Evolutionary conservation across 495 filamentous ascomycete genomes (phyloP).

Genomic region (Stereocaulon alpinum): DNA sequence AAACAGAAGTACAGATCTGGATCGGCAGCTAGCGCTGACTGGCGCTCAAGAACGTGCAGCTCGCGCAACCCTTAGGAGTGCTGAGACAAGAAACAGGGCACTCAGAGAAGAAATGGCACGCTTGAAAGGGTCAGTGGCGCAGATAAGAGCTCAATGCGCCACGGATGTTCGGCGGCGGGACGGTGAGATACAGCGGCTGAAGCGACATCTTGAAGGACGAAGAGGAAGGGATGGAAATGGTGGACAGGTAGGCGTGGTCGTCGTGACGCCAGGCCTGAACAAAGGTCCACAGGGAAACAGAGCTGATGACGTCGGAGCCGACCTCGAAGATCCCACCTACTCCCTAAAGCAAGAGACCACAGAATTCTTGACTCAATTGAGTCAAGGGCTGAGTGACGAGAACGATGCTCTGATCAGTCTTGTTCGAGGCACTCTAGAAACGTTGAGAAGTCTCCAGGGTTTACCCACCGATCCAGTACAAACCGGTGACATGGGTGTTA

Average conservation of each 20-base stretch:
- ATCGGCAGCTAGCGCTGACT: constrained; percentile 62
- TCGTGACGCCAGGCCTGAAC: constrained; percentile 42
- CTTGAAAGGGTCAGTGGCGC: constrained; percentile 63
- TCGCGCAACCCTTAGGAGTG: constrained; percentile 54
- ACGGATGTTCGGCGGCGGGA: constrained; percentile 91
- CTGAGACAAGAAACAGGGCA: constrained; percentile 56
- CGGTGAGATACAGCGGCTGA: constrained; percentile 75
- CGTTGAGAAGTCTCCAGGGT: constrained; percentile 70
- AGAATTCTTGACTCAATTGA: constrained; percentile 80
- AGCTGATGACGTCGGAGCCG: constrained; percentile 34
- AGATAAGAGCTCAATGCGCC: constrained; percentile 76
- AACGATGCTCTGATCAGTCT: constrained; percentile 76
- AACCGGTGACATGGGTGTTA: constrained; percentile 22
- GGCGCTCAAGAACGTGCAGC: constrained; percentile 64
- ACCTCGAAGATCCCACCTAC: constrained; percentile 51
- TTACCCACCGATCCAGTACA: constrained; percentile 38
- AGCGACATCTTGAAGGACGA: constrained; percentile 62
- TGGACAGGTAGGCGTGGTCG: constrained; percentile 24
- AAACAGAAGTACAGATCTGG: constrained; percentile 58
- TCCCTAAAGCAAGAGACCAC: constrained; percentile 79
- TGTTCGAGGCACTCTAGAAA: constrained; percentile 57
- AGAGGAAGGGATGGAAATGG: constrained; percentile 41
- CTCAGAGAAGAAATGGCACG: constrained; percentile 73
- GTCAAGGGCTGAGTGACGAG: constrained; percentile 82
- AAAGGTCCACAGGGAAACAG: constrained; percentile 29